phyloP scores from a whole-genome alignment of 2,329 filamentous ascomycete species.

The Botrytis fabae region DNA sequence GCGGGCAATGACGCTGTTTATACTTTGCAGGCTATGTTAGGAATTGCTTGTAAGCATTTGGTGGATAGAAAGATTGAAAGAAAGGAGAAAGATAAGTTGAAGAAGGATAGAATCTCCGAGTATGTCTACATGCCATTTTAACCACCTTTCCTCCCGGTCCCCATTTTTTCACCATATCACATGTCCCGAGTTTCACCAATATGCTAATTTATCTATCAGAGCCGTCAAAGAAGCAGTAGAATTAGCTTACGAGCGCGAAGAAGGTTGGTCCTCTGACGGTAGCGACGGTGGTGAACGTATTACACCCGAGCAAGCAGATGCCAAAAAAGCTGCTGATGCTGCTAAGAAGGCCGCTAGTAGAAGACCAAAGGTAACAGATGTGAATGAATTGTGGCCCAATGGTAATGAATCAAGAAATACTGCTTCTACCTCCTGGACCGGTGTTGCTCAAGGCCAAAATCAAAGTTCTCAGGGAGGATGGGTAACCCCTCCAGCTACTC shows the following conservation, averaged over 20 bases:
- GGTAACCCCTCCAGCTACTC: not conserved
- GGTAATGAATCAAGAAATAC: not conserved
- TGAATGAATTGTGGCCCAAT: not conserved
- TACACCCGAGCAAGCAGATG: not conserved
- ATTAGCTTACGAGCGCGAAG: slow-evolving; percentile 12
- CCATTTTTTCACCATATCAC: not conserved
- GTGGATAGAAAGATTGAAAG: slow-evolving; percentile 27
- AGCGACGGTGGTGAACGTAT: slow-evolving; percentile 24
- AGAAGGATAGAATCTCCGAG: slow-evolving; percentile 28
- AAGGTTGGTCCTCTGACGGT: slow-evolving; percentile 23
- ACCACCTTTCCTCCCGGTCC: not conserved
- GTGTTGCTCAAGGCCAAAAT: not conserved
- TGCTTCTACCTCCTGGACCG: not conserved
- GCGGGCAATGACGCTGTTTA: slow-evolving; percentile 84
- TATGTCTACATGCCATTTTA: slow-evolving; percentile 21
- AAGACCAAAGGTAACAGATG: slow-evolving; percentile 3
- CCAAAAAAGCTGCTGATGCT: slow-evolving; percentile 13
- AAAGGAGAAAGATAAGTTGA: slow-evolving; percentile 27
- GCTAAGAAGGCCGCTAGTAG: not conserved
- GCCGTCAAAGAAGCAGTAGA: slow-evolving; percentile 19
- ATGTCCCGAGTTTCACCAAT: not conserved
- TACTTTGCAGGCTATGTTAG: slow-evolving; percentile 72
- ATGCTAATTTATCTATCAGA: slow-evolving; percentile 1
- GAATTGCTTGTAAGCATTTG: slow-evolving; percentile 50
- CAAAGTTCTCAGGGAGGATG: not conserved